These are phyloP conservation scores for Beta corolliflora DNA, from an alignment of 179 eudicot genomes.

Conservation along the genomic window DNA sequence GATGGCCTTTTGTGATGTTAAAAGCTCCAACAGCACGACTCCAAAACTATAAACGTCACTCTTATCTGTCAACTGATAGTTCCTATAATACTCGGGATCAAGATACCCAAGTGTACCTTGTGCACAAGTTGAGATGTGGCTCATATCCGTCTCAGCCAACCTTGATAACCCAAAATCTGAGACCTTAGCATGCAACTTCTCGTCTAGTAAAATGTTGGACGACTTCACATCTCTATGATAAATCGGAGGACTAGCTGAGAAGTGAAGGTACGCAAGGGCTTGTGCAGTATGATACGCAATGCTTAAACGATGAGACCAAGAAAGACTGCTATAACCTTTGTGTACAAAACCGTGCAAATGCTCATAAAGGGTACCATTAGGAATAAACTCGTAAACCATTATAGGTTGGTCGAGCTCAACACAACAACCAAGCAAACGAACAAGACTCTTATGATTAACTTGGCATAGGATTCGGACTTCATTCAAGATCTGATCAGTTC, in stretches of 20 bases:
- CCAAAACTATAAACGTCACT: constrained; percentile 84
- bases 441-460: constrained; percentile 75
- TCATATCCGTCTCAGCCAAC: constrained; percentile 72
- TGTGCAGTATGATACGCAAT: constrained; percentile 72
- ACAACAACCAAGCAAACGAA: constrained; percentile 74
- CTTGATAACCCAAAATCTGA: constrained; percentile 79
- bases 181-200: constrained; percentile 73
- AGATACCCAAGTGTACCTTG: constrained; percentile 84
- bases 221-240: constrained; percentile 86
- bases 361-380: constrained; percentile 64
- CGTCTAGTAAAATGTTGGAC: constrained; percentile 70
- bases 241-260: constrained; percentile 64
- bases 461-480: constrained; percentile 83
- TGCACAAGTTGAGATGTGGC: constrained; percentile 83
- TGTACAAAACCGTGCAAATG: constrained; percentile 41
- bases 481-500: constrained; percentile 77
- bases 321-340: constrained; percentile 23
- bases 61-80: constrained; percentile 74
- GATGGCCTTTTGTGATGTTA: constrained; percentile 77
- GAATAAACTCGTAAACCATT: constrained; percentile 69
- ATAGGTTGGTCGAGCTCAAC: constrained; percentile 83
- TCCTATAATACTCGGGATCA: constrained; percentile 80
- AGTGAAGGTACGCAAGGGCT: constrained; percentile 77
- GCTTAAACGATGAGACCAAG: constrained; percentile 61
- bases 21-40: constrained; percentile 68